Evolutionary conservation across 352 stramenopile species (phyloP), one percentile per base, ranked within the genome.

Genomic region (Elongisporangium anandrum): DNA sequence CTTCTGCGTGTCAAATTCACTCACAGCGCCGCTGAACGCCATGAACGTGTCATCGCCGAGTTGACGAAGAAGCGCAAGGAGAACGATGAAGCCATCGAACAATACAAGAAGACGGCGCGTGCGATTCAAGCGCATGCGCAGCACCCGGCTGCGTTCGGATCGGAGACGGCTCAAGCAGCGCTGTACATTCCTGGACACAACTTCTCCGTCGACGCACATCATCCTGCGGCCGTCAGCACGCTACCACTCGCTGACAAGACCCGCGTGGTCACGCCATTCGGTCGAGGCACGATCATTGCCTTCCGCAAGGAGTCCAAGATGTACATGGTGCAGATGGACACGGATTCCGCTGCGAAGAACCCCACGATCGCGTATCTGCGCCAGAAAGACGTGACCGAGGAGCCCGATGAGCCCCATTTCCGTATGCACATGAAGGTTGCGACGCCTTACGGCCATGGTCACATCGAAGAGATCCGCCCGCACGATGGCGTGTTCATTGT

Each of bases 261-360:
- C 21, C 84, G 84, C 39, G 72, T 92, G 53, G 72, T 87, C 22
- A 92, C 81, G 45, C 78, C 82, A 5, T 94, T 91, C 55, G 85
- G 85, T 52, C 77, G 75, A 9, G 85, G 85, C 45, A 73, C 87
- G 3, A 70, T 93, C 53, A 66, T 95, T 10, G 74, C 76, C 9
- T 95, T 88, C 63, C 85, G 85, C 52, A 64, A 70, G 23, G 72
- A 79, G 48, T 87, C 73, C 24, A 91, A 87, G 60, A 87, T 93
- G 70, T 95, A 93, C 59, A 75, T 95, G 8, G 80, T 93, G 12
- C 83, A 90, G 54, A 65, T 95, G 39, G 81, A 90, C 58, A 77
- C 77, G 13, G 69, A 86, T 45, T 57, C 68, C 6, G 72, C 77
- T 6, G 72, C 73, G 7, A 90, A 87, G 66, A 86, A 73, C 52